Evolutionary conservation across 2,329 filamentous ascomycete species (phyloP), one percentile per base, ranked within the genome.

Genomic region (Ophiostoma australiae): DNA sequence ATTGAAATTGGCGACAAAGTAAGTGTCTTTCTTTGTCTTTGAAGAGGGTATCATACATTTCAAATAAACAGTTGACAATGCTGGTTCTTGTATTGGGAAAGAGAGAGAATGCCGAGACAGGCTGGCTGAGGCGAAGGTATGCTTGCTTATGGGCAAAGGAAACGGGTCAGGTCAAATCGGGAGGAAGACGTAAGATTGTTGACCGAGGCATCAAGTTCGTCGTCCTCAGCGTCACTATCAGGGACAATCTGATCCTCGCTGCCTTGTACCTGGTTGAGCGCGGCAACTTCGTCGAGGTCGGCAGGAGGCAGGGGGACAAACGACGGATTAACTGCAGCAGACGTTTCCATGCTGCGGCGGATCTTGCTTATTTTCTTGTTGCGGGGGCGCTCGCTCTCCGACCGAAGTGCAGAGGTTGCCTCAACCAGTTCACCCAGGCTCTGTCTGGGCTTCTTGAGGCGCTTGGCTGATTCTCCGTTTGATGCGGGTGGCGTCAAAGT

Each of bases 171-270:
- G 72, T 87, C 78, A 33, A 86, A 76, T 58, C 79, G 81, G 68
- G 74, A 63, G 2, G 35, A 11, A 1, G 63, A 66, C 3, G 27
- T 7, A 2, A 44, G 8, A 31, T n/a, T 15, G 35, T 37, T 23
- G 4, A 35, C 63, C 27, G 61, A 35, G 35, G 41, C 35, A 17
- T 39, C 61, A 20, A 31, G n/a, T 1, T 70, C 71, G 15, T 83
- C 82, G 23, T 80, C 80, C 70, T 85, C 84, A 23, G 75, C 82
- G 72, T 85, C 84, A 72, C 84, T 86, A 76, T 84, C 84, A 35
- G 83, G 83, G 17, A 85, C 77, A 73, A 88, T 82, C 70, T 86
- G 81, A 71, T 89, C 86, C 76, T 89, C 86, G 75, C 86, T 88
- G 17, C 86, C 86, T 6, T 79, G 73, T 13, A 79, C 72, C 69